phyloP scores from a whole-genome alignment of 805 yeast species.

The Ascoidea rubescens region DNA sequence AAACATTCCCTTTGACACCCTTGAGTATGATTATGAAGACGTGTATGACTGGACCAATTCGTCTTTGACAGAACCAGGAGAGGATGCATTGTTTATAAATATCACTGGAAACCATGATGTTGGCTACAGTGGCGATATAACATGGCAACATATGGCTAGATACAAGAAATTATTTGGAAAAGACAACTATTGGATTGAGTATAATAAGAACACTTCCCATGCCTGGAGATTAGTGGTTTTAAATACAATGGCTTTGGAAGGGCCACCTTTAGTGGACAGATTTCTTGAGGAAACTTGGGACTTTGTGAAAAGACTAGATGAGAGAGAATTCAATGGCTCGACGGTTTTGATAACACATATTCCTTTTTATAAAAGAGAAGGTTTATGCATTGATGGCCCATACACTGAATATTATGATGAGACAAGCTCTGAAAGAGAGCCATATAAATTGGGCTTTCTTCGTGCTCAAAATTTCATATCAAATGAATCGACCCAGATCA shows the following conservation, averaged over 20 bases:
- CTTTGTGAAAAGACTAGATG: conserved; percentile 48
- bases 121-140: conserved; percentile 91
- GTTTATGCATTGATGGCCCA: conserved; percentile 84
- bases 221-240: conserved; percentile 88
- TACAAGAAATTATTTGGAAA: conserved; percentile 65
- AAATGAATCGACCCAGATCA: conserved; percentile 46
- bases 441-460: conserved; percentile 54
- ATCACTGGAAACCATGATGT: conserved; percentile 93
- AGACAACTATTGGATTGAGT: conserved; percentile 71
- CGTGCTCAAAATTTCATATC: conserved; percentile 81
- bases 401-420: conserved; percentile 43
- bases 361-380: conserved; percentile 72
- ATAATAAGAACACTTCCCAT: conserved; percentile 43
- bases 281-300: conserved; percentile 57
- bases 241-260: conserved; percentile 75
- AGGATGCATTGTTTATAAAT: conserved; percentile 62
- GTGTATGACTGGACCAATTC: conserved; percentile 53
- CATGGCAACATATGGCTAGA: conserved; percentile 79
- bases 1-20: conserved; percentile 19
- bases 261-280: conserved; percentile 72
- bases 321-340: conserved; percentile 52
- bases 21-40: conserved; percentile 38
- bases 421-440: conserved; percentile 37
- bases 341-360: conserved; percentile 80
- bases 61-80: conserved; percentile 17